These are phyloP conservation scores for Emergomyces orientalis DNA, from an alignment of 2,329 filamentous ascomycete species.

Conservation along the genomic window DNA sequence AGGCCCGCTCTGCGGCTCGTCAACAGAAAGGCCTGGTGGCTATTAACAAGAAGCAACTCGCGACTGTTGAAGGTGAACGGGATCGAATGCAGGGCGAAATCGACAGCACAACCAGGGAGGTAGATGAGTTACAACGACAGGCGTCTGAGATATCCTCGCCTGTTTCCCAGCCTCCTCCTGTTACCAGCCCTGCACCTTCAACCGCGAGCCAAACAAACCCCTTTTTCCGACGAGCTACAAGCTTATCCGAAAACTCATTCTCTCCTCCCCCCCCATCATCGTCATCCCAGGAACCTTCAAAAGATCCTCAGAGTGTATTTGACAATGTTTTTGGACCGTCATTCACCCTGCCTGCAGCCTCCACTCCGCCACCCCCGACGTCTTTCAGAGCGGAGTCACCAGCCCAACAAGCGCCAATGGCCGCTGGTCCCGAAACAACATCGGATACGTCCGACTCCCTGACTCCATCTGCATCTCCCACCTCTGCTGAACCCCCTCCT, in stretches of 20 bases:
- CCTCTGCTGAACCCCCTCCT: constrained; percentile 43
- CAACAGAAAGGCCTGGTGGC: constrained; percentile 94
- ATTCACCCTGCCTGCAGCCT: constrained; percentile 41
- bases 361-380: constrained; percentile 44
- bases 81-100: constrained; percentile 80
- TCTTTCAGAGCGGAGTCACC: constrained; percentile 51
- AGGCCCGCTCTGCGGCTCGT: constrained; percentile 79
- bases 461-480: constrained; percentile 56
- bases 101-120: constrained; percentile 54
- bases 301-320: constrained; percentile 58
- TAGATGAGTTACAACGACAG: constrained; percentile 49
- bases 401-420: constrained; percentile 24
- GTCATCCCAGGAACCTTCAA: constrained; percentile 25
- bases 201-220: constrained; percentile 72
- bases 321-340: constrained; percentile 78
- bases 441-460: constrained; percentile 42
- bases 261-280: constrained; percentile 44
- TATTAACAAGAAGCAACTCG: constrained; percentile 96
- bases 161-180: constrained; percentile 26
- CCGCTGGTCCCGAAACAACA: constrained; percentile 34
- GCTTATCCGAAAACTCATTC: constrained; percentile 41
- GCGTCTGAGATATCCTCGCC: neutral
- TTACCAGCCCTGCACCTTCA: constrained; percentile 58
- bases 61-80: constrained; percentile 77
- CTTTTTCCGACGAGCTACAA: constrained; percentile 67